Evolutionary conservation across 257 asterid genomes (phyloP), one percentile per base, ranked within the genome.

Genomic region (Nicotiana noctiflora): DNA sequence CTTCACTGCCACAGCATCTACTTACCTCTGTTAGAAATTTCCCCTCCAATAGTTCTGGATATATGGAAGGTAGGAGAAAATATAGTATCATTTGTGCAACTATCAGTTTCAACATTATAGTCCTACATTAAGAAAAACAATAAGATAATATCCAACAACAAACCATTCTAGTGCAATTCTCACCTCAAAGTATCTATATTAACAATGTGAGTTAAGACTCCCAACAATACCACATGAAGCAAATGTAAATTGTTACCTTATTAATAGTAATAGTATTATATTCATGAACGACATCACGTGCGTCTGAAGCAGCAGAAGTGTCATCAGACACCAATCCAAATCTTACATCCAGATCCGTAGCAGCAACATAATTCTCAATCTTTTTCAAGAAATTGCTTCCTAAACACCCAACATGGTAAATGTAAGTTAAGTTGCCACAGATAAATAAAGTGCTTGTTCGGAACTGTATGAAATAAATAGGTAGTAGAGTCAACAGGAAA

Each of bases 21-120:
- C 17, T 32, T 86, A 95, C 99, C 98, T 87, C 82, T 85, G 68
- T 83, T 89, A 52, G 95, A 81, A 81, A 86, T 64, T 74, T 89
- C 97, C 75, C 85, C 91, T 83, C 89, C 97, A 82, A 67, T 80
- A 60, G 79, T 89, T 83, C 87, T 88, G 68, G 94, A 84, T 80
- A 83, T 82, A 84, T 91, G 97, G 79, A 91, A 95, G 81, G 93
- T 85, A 14, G 98, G 99, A 82, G 99, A 96, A 88, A 96, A 96
- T 85, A 96, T 90, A 85, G 97, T 90, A 19, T 86, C 96, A 27
- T 84, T 81, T 59, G 21, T 88, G 74, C 84, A 86, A 84, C 85
- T 78, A 80, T 80, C 81, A 59, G 83, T 75, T 86, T 80, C 90
- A 86, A 84, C 85, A 34, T 85, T 88, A 80, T 76, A 88, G 25